Evolutionary conservation across 192 early-diverging fungal genomes (phyloP).

Genomic region (Cetraspora pellucida): DNA sequence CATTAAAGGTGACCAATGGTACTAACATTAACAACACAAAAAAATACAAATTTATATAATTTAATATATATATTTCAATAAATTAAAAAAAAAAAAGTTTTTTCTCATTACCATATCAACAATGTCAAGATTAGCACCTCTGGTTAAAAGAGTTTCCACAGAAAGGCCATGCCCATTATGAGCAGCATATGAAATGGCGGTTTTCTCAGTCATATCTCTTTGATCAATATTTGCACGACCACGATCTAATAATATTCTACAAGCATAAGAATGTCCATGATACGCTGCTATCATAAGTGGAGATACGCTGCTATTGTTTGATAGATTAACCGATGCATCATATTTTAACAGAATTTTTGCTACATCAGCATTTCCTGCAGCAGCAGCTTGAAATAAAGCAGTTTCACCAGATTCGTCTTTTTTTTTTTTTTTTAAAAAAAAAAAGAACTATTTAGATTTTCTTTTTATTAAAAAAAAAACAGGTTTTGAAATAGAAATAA

Average conservation of each 20-base stretch:
- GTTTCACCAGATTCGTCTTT: constrained; percentile 45
- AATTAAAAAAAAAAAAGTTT: not conserved
- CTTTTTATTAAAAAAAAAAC: not conserved
- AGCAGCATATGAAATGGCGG: constrained; percentile 40
- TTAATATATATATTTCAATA: not conserved
- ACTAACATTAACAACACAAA: constrained; percentile 1
- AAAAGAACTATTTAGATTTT: not conserved
- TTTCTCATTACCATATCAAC: constrained; percentile 35
- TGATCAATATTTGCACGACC: constrained; percentile 44
- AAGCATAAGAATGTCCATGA: constrained; percentile 48
- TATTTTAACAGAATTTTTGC: constrained; percentile 40
- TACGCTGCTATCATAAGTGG: constrained; percentile 68
- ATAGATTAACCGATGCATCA: constrained; percentile 34
- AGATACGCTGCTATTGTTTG: constrained; percentile 42
- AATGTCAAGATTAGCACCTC: constrained; percentile 39
- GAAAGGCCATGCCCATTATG: constrained; percentile 40
- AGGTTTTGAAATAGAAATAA: not conserved
- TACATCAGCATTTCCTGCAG: constrained; percentile 41
- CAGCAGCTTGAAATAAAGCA: constrained; percentile 44
- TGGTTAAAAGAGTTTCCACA: constrained; percentile 37
- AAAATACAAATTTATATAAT: not conserved
- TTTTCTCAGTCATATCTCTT: constrained; percentile 40
- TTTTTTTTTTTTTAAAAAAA: not conserved
- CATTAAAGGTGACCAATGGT: constrained; percentile 45
- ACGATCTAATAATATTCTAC: constrained; percentile 44